Evolutionary conservation across 2,329 filamentous ascomycete species (phyloP).

Genomic region (Sporothrix euskadiensis): DNA sequence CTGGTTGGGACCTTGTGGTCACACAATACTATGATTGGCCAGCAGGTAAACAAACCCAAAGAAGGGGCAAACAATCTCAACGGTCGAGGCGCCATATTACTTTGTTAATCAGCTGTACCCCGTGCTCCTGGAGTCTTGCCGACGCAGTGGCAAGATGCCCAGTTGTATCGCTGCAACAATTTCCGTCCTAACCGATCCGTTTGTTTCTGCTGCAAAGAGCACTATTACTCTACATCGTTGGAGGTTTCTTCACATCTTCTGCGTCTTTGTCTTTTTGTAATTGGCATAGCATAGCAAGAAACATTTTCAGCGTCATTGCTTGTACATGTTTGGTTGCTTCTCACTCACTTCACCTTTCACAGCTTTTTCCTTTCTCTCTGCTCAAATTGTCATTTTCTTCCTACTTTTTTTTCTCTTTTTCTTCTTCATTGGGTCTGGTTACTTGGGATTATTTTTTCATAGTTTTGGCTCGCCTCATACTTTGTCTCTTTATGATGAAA

Average conservation of each 20-base stretch:
- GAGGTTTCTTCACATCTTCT: not conserved
- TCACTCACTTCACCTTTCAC: not conserved
- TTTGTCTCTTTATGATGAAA: slow-evolving; percentile 19
- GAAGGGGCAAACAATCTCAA: not conserved
- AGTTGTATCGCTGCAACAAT: not conserved
- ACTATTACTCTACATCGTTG: not conserved
- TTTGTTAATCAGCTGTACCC: not conserved
- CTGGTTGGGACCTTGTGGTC: not conserved
- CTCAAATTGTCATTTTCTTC: not conserved
- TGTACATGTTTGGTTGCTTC: not conserved
- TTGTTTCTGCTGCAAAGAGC: not conserved
- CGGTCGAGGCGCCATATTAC: not conserved
- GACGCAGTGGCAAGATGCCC: slow-evolving; percentile 7
- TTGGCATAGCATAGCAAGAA: not conserved
- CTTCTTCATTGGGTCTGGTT: not conserved
- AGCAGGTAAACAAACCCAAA: not conserved
- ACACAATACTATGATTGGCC: not conserved
- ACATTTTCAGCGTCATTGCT: not conserved
- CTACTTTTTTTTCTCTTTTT: not conserved
- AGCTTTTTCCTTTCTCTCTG: not conserved
- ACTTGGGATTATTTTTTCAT: not conserved
- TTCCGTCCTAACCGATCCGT: not conserved
- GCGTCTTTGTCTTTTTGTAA: not conserved
- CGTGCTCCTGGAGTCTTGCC: not conserved
- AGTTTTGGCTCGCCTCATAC: not conserved